phyloP scores from a whole-genome alignment of 2,329 filamentous ascomycete species.

The Aspergillus persii region DNA sequence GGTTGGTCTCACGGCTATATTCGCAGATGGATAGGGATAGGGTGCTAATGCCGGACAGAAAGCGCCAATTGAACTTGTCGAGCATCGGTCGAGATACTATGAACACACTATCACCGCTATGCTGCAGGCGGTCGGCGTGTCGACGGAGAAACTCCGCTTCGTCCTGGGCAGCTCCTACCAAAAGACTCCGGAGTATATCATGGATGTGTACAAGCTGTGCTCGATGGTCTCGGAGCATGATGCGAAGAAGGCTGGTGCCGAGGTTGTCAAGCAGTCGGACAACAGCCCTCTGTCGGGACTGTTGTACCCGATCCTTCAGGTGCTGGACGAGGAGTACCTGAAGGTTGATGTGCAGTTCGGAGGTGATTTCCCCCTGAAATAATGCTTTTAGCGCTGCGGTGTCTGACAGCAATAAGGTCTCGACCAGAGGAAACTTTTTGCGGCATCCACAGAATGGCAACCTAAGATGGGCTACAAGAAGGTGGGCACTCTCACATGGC shows the following conservation, averaged over 20 bases:
- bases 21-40: neutral
- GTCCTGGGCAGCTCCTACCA: conserved; percentile 85
- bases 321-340: conserved; percentile 85
- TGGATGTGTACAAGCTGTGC: conserved; percentile 81
- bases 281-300: conserved; percentile 72
- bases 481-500: conserved; percentile 27
- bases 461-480: conserved; percentile 82
- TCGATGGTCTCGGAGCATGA: conserved; percentile 63
- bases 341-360: conserved; percentile 87
- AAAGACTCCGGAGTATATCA: conserved; percentile 63
- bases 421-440: conserved; percentile 32
- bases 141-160: conserved; percentile 76
- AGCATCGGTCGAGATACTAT: conserved; percentile 82
- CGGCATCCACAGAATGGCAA: conserved; percentile 74
- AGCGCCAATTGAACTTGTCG: conserved; percentile 79
- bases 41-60: neutral
- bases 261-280: conserved; percentile 88
- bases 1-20: conserved; percentile 52
- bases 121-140: conserved; percentile 73
- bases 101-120: conserved; percentile 69
- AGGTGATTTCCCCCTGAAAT: conserved; percentile 47
- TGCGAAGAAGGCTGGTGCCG: conserved; percentile 85
- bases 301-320: conserved; percentile 84
- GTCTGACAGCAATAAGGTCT: conserved; percentile 49
- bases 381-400: neutral